Percentiles rank a stretch among this genome's conserved stretches.
Conservation (phyloP, 805 yeast species). For the Lipomyces spencermartinsiae region DNA sequence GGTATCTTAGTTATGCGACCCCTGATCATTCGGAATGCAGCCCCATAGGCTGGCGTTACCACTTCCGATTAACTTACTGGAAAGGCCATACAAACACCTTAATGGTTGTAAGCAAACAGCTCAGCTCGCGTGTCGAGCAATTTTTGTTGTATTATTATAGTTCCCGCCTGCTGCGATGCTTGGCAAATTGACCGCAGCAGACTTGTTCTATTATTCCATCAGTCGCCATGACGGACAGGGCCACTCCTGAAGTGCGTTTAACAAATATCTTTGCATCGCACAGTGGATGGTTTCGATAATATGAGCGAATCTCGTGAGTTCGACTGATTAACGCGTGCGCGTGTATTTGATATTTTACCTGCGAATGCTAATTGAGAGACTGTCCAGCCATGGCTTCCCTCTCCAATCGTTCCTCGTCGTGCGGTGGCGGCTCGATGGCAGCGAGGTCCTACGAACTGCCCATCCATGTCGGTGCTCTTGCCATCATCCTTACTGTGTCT, state of each 20-base stretch:
- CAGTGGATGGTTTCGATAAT: not conserved
- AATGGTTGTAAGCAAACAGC: no score
- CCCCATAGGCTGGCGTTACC: no score
- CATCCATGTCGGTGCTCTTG: constrained; percentile 26
- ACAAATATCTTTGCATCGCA: not conserved
- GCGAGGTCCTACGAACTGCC: constrained; percentile 8
- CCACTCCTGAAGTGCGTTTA: not conserved
- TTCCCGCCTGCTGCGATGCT: not conserved
- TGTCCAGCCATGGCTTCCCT: not conserved
- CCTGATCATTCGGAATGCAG: no score
- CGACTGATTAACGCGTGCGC: not conserved
- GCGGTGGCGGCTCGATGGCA: not conserved
- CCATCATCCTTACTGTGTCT: constrained; percentile 20
- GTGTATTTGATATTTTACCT: not conserved
- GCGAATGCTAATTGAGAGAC: no score
- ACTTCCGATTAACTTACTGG: no score
- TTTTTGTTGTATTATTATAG: no score
- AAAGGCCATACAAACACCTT: no score
- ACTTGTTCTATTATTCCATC: not conserved
- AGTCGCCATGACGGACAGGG: not conserved
- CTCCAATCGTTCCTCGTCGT: not conserved
- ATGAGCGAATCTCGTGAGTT: not conserved
- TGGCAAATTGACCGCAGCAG: not conserved
- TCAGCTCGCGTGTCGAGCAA: no score
- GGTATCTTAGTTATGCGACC: no score